These are phyloP conservation scores for Chrysoporthe deuterocubensis DNA, from an alignment of 2,329 filamentous ascomycete species.

Conservation along the genomic window DNA sequence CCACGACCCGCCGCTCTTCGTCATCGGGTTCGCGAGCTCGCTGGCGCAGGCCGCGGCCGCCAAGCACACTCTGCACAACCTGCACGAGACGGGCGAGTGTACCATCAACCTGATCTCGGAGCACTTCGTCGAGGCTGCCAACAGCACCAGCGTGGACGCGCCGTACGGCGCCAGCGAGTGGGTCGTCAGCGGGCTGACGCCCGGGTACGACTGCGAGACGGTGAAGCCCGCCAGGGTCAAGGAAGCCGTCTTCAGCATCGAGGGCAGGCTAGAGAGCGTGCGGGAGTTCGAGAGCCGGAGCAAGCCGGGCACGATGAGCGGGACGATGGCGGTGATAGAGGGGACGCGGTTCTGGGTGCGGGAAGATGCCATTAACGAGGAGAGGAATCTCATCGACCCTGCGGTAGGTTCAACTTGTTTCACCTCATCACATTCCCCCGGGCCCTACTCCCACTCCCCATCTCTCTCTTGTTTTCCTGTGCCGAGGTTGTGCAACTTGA, in stretches of 20 bases:
- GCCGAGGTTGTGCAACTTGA: background rate
- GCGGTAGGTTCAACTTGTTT: constrained; percentile 50
- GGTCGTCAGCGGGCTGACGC: constrained; percentile 76
- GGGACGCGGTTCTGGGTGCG: constrained; percentile 87
- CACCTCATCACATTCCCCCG: background rate
- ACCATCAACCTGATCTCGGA: constrained; percentile 88
- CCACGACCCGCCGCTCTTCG: constrained; percentile 83
- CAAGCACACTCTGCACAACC: constrained; percentile 78
- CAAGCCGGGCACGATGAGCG: constrained; percentile 73
- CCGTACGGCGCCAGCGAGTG: constrained; percentile 81
- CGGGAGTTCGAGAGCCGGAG: constrained; percentile 77
- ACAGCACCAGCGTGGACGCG: constrained; percentile 77
- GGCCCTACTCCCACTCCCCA: too few relatives aligned
- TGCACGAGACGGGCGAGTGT: constrained; percentile 72
- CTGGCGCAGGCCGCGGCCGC: constrained; percentile 58
- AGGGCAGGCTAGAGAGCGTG: constrained; percentile 75
- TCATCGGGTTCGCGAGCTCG: constrained; percentile 52
- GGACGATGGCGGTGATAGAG: constrained; percentile 77
- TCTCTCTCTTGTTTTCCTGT: background rate
- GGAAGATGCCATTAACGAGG: constrained; percentile 84
- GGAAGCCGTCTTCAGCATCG: constrained; percentile 82
- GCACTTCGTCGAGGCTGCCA: constrained; percentile 84
- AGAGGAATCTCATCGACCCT: constrained; percentile 74
- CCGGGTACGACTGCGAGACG: constrained; percentile 63
- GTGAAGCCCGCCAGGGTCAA: constrained; percentile 75